A percentile compares a stretch with the other conserved stretches of the same genome.
Conservation (phyloP, 345 rosid species). For the Rhodamnia rubescens region DNA sequence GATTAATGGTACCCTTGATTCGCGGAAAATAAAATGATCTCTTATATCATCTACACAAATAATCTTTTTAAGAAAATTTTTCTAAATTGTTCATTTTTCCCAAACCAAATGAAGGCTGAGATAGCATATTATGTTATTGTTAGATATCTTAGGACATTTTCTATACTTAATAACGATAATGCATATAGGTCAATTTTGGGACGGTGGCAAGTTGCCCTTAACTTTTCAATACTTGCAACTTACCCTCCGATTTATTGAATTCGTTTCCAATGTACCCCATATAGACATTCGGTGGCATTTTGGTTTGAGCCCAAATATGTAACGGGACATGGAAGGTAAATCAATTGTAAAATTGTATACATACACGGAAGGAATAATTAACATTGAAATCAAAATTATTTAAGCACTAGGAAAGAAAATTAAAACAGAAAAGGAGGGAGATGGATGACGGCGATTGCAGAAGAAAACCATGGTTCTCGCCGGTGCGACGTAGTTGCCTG, state of each 20-base stretch:
- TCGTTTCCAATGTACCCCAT: neutral
- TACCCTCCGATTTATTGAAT: neutral
- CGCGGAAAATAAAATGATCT: no score
- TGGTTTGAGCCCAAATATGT: neutral
- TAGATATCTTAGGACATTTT: no score
- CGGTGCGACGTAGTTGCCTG: rapidly evolving
- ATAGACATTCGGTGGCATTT: neutral
- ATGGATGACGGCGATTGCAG: neutral
- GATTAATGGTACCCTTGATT: no score
- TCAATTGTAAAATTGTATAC: neutral
- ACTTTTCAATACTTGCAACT: neutral
- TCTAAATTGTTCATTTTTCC: no score
- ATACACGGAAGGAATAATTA: neutral
- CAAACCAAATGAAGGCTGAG: no score
- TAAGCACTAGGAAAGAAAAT: neutral
- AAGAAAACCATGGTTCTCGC: neutral
- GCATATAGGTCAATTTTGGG: neutral
- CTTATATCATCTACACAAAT: no score
- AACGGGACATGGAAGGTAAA: neutral
- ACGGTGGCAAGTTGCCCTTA: rapidly evolving
- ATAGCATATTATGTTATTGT: no score
- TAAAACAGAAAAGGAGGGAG: neutral
- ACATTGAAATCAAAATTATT: neutral
- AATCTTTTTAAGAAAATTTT: no score
- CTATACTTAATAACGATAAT: no score